Base-by-base conservation (phyloP, 306 rosid species). In the Vigna unguiculata region DNA sequence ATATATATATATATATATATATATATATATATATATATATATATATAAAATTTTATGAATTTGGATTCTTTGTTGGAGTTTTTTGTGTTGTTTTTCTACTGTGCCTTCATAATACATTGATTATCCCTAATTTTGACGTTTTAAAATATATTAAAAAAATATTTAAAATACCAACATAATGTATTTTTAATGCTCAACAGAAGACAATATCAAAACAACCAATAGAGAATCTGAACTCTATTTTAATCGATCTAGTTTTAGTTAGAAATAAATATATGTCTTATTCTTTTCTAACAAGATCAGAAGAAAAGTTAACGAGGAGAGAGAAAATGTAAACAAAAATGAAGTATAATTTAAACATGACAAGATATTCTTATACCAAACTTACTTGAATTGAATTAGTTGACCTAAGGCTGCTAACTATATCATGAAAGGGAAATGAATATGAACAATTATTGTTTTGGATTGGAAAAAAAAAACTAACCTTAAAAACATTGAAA, bases 281-380 rank as follows among this genome's bases (percentile, higher is more conserved):
- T 21, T 11, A 0, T 65, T 65, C 4, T 65, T 65, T 64, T 41
- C 71, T 10, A 41, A 41, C 3, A 5, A 41, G 12, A 66, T 41
- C 6, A 6, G 2, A 6, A 7, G 21, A 38, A 38, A 63, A 17
- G 8, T 9, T 62, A 4, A 1, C 19, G 16, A 9, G 28, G 49
- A 19, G 28, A 62, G 25, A 64, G 71, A 64, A 64, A 64, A 64
- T 6, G 32, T 36, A 63, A 62, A 17, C 16, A 19, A 19, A 40
- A 38, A 64, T 2, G 4, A 63, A 38, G 17, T 19, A 40, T 11
- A 20, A 64, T 40, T 64, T 40, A 64, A 64, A 40, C 17, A 17
- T 40, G 52, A 64, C 1, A 2, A 11, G 40, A 40, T 40, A 11
- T 28, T 62, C 28, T 28, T 28, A 5, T 4, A 38, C 49, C 28